A percentile compares a stretch with the other conserved stretches of the same genome.
Evolutionary conservation across 2,329 filamentous ascomycete species (phyloP).

Genomic region (Sodiomyces alkalinus): DNA sequence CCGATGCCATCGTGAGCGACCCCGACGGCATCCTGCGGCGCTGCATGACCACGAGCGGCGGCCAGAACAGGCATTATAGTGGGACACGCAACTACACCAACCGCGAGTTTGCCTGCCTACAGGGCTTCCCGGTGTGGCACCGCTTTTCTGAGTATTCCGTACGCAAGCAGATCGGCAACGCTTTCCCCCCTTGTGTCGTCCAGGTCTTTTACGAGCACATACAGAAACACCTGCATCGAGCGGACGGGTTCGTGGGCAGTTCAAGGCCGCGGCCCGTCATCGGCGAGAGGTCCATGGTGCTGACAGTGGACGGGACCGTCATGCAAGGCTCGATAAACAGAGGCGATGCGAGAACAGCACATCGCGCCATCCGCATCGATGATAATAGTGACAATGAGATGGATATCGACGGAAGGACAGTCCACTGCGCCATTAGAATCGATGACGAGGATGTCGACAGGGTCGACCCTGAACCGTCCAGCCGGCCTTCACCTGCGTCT

Average conservation of each 20-base stretch:
- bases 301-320: too few relatives aligned
- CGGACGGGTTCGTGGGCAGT: constrained; percentile 17
- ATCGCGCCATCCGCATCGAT: too few relatives aligned
- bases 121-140: constrained; percentile 52
- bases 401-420: too few relatives aligned
- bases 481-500: too few relatives aligned
- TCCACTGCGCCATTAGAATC: too few relatives aligned
- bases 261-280: too few relatives aligned
- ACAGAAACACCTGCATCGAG: constrained; percentile 25
- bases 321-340: too few relatives aligned
- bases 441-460: too few relatives aligned
- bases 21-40: constrained; percentile 29
- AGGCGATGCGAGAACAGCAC: too few relatives aligned
- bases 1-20: constrained; percentile 14
- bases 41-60: constrained; percentile 51
- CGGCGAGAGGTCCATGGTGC: too few relatives aligned
- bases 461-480: too few relatives aligned
- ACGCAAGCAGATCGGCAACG: constrained; percentile 62
- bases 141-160: constrained; percentile 33
- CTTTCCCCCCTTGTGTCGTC: constrained; percentile 51
- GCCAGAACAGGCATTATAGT: constrained; percentile 47
- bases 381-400: too few relatives aligned
- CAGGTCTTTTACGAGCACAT: constrained; percentile 33
- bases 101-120: constrained; percentile 52
- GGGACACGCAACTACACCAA: constrained; percentile 49